phyloP scores from a whole-genome alignment of 2,329 filamentous ascomycete species.

The Raffaelea ambrosiae region DNA sequence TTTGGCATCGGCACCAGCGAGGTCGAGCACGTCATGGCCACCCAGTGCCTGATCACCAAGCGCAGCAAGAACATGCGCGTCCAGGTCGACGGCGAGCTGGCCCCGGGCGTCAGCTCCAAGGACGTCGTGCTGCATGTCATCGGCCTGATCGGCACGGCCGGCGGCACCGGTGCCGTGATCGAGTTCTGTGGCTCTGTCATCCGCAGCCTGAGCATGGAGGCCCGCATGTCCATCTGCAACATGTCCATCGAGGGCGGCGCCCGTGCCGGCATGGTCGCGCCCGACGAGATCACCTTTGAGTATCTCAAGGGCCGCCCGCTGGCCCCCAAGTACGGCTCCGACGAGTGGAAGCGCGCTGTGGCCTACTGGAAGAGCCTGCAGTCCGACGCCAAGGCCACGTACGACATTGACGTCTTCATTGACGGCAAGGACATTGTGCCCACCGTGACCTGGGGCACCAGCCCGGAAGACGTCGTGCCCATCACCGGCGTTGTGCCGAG shows the following conservation, averaged over 20 bases:
- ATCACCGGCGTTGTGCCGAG: constrained; percentile 88
- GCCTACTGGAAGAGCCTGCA: constrained; percentile 81
- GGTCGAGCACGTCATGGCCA: constrained; percentile 96
- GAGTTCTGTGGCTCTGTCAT: constrained; percentile 97
- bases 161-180: constrained; percentile 88
- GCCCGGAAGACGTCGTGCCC: constrained; percentile 89
- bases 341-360: constrained; percentile 82
- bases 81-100: constrained; percentile 83
- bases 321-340: constrained; percentile 73
- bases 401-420: constrained; percentile 81
- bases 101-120: constrained; percentile 90
- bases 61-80: constrained; percentile 98
- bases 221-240: constrained; percentile 98
- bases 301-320: constrained; percentile 89
- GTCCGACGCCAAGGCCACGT: constrained; percentile 82
- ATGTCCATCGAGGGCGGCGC: constrained; percentile 98
- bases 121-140: constrained; percentile 91
- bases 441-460: constrained; percentile 94
- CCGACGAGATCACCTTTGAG: constrained; percentile 87
- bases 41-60: constrained; percentile 89
- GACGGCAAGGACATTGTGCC: constrained; percentile 89
- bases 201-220: constrained; percentile 83
- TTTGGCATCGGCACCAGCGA: constrained; percentile 98
- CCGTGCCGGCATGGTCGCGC: constrained; percentile 92
- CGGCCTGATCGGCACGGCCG: constrained; percentile 87